Percentiles rank a stretch among this genome's conserved stretches.
These are phyloP conservation scores for Leccinum subtestaceum DNA, from an alignment of 768 basidiomycete species.

Conservation along the genomic window DNA sequence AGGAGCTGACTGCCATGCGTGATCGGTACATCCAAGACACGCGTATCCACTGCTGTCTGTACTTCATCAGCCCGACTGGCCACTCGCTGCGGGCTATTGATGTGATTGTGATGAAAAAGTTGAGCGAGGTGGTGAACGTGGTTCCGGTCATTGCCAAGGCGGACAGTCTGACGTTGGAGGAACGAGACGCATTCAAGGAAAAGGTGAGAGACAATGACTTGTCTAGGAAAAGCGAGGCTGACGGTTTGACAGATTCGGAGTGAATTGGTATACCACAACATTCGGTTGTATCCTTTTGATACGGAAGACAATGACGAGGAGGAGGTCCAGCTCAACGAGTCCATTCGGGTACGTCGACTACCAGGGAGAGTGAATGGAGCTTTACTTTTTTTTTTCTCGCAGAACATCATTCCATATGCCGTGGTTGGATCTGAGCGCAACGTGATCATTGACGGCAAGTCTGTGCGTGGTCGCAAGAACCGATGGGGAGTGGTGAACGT, in stretches of 20 bases:
- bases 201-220: slow-evolving; percentile 49
- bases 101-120: slow-evolving; percentile 98
- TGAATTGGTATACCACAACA: slow-evolving; percentile 87
- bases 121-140: slow-evolving; percentile 98
- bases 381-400: slow-evolving; percentile 7
- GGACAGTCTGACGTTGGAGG: slow-evolving; percentile 90
- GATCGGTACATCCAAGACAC: slow-evolving; percentile 99
- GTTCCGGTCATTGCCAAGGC: slow-evolving; percentile 99
- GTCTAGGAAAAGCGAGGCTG: slow-evolving; percentile 1
- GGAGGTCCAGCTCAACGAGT: slow-evolving; percentile 85
- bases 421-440: slow-evolving; percentile 96
- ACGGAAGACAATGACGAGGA: slow-evolving; percentile 94
- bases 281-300: slow-evolving; percentile 95
- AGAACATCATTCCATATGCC: slow-evolving; percentile 96
- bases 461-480: slow-evolving; percentile 94
- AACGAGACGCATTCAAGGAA: slow-evolving; percentile 89
- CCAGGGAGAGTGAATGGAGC: not conserved
- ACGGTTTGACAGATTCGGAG: slow-evolving; percentile 73
- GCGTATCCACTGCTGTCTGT: slow-evolving; percentile 95
- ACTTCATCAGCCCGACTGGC: slow-evolving; percentile 99
- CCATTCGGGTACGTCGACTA: slow-evolving; percentile 70
- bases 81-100: slow-evolving; percentile 96
- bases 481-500: slow-evolving; percentile 99
- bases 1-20: slow-evolving; percentile 97
- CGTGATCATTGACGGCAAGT: slow-evolving; percentile 93